A percentile compares a stretch with the other conserved stretches of the same genome.
phyloP scores from a whole-genome alignment of 805 yeast species.

The Ogataea degrootiae region DNA sequence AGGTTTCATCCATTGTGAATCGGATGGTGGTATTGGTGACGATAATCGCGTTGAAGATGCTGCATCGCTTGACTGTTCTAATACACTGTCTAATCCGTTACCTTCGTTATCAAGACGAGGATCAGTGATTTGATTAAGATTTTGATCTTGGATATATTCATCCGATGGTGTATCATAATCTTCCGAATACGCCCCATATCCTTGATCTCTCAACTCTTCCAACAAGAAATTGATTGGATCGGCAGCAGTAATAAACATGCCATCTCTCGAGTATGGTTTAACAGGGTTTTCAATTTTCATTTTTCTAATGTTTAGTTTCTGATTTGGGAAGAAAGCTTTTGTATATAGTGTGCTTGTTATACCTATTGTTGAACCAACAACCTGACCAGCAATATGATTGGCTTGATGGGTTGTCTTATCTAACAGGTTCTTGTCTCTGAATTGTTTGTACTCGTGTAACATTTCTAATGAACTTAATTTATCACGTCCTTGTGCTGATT shows the following conservation, averaged over 20 bases:
- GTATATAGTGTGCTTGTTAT: slow-evolving; percentile 28
- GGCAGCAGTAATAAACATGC: slow-evolving; percentile 27
- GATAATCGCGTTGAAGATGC: background rate
- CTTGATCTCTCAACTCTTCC: slow-evolving; percentile 3
- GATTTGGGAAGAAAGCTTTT: slow-evolving; percentile 29
- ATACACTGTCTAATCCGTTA: too few species aligned
- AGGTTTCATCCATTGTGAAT: slow-evolving; percentile 21
- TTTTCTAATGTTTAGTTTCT: slow-evolving; percentile 21
- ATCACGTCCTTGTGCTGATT: slow-evolving; percentile 31
- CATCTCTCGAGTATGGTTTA: slow-evolving; percentile 27
- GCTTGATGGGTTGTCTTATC: slow-evolving; percentile 25
- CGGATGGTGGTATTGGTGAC: background rate
- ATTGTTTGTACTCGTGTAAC: slow-evolving; percentile 33
- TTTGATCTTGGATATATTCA: background rate
- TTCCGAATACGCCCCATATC: background rate
- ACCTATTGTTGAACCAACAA: slow-evolving; percentile 26
- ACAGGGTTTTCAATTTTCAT: slow-evolving; percentile 33
- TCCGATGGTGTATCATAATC: background rate
- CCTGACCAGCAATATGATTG: slow-evolving; percentile 21
- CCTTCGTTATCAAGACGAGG: too few species aligned
- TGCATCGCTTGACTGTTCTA: background rate
- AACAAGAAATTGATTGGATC: slow-evolving; percentile 26
- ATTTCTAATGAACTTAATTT: slow-evolving; percentile 36
- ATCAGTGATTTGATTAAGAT: too few species aligned
- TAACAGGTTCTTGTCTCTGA: slow-evolving; percentile 33